These are phyloP conservation scores for Phialocephala sp. DNA, from an alignment of 2,329 filamentous ascomycete genomes.

Conservation along the genomic window DNA sequence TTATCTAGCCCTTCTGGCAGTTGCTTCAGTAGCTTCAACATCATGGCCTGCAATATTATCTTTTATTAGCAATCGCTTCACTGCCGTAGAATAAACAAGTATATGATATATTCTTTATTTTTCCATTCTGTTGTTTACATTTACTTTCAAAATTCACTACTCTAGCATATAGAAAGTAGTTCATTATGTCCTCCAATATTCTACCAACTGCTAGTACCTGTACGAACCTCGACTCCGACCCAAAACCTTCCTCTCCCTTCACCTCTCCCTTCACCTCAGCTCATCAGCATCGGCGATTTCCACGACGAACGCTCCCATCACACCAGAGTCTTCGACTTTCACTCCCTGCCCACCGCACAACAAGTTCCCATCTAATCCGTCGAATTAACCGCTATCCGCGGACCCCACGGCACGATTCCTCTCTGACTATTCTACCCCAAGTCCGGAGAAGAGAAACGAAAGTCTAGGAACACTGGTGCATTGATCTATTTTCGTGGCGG, in stretches of 20 bases:
- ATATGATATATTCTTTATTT: not conserved
- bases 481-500: slow-evolving; percentile 48
- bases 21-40: not conserved
- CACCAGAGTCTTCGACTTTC: too few species aligned
- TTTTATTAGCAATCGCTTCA: not conserved
- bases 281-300: too few species aligned
- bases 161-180: not conserved
- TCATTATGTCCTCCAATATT: not conserved
- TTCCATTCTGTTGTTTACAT: not conserved
- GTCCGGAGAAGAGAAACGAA: slow-evolving; percentile 19
- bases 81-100: not conserved
- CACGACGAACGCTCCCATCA: too few species aligned
- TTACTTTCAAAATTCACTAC: not conserved
- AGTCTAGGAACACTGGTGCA: slow-evolving; percentile 34
- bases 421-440: slow-evolving; percentile 44
- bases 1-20: not conserved
- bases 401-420: too few species aligned
- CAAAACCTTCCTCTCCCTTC: slow-evolving; percentile 21
- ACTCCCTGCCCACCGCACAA: too few species aligned
- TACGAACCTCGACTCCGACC: slow-evolving; percentile 5
- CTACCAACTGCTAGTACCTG: not conserved
- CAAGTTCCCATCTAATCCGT: too few species aligned
- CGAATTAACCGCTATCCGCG: too few species aligned
- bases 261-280: too few species aligned
- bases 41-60: slow-evolving; percentile 1